A percentile compares a stretch with the other conserved stretches of the same genome.
Evolutionary conservation across 768 basidiomycete genomes (phyloP).

Genomic region (Asterophora lycoperdoides): DNA sequence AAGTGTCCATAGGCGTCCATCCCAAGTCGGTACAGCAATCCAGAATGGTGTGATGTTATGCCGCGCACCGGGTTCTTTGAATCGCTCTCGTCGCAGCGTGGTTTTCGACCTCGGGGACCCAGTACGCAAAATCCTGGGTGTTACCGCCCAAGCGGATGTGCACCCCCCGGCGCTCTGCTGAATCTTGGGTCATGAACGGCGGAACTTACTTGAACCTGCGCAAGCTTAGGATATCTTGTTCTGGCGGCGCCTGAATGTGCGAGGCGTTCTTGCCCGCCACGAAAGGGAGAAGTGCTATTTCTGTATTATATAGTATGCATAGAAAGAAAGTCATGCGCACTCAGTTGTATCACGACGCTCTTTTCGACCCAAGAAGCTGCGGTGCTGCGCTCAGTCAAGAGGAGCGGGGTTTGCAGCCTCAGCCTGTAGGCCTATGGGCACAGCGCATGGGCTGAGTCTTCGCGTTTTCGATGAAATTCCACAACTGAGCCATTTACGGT

Average conservation of each 20-base stretch:
- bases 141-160: constrained; percentile 65
- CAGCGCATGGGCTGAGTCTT: no score
- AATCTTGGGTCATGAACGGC: constrained; percentile 63
- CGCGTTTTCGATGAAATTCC: no score
- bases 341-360: constrained; percentile 60
- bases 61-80: constrained; percentile 23
- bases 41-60: no score
- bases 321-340: constrained; percentile 41
- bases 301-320: constrained; percentile 5
- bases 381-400: no score
- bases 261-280: constrained; percentile 52
- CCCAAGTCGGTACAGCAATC: no score
- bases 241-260: constrained; percentile 42
- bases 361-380: constrained; percentile 71
- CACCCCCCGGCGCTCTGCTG: constrained; percentile 51
- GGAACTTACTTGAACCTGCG: no score
- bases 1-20: constrained; percentile 40
- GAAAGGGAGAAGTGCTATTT: no score
- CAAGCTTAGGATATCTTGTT: no score
- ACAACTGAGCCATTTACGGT: no score
- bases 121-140: constrained; percentile 51
- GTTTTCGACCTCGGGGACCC: constrained; percentile 37
- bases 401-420: no score
- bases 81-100: constrained; percentile 30
- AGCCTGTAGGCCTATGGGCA: no score